Percentiles rank a stretch among this genome's conserved stretches.
Conservation (phyloP, 352 stramenopile genomes). For the Globisporangium megalacanthum region DNA sequence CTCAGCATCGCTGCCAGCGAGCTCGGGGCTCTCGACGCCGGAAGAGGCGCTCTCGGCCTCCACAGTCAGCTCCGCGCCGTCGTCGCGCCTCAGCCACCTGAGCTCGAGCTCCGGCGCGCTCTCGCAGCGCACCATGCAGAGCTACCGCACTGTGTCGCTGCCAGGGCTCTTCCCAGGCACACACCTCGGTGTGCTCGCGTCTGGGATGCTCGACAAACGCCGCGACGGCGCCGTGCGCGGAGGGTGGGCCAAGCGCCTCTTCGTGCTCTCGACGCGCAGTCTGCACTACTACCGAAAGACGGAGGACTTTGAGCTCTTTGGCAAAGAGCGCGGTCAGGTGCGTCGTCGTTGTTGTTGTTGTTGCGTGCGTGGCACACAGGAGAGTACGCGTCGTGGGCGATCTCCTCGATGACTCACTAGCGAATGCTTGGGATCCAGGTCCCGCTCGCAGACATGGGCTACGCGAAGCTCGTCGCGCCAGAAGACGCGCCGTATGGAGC, state of each 20-base stretch:
- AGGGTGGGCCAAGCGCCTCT: conserved; percentile 75
- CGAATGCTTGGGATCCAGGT: conserved; percentile 9
- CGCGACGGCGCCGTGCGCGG: conserved; percentile 77
- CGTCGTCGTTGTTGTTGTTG: too few species aligned
- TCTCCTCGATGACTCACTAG: too few species aligned
- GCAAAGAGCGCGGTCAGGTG: conserved; percentile 74
- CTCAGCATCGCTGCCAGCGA: conserved; percentile 26
- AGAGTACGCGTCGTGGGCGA: neutral
- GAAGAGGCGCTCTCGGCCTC: conserved; percentile 10
- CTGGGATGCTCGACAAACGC: conserved; percentile 72
- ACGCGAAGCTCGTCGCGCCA: conserved; percentile 66
- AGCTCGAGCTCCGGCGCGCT: conserved; percentile 48
- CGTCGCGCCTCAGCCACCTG: conserved; percentile 56
- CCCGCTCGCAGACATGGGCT: conserved; percentile 65
- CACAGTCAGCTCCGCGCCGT: too few species aligned
- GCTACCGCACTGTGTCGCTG: conserved; percentile 67
- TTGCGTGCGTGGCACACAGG: neutral
- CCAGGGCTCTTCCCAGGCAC: conserved; percentile 66
- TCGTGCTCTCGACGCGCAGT: conserved; percentile 75
- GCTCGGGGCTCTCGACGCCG: conserved; percentile 11
- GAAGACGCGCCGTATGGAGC: conserved; percentile 72
- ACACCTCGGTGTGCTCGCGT: conserved; percentile 71
- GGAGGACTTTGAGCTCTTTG: conserved; percentile 79
- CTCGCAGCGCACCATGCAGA: conserved; percentile 50
- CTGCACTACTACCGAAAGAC: conserved; percentile 83